Base-by-base conservation (phyloP, 352 stramenopile species). In the Lagenidium giganteum region DNA sequence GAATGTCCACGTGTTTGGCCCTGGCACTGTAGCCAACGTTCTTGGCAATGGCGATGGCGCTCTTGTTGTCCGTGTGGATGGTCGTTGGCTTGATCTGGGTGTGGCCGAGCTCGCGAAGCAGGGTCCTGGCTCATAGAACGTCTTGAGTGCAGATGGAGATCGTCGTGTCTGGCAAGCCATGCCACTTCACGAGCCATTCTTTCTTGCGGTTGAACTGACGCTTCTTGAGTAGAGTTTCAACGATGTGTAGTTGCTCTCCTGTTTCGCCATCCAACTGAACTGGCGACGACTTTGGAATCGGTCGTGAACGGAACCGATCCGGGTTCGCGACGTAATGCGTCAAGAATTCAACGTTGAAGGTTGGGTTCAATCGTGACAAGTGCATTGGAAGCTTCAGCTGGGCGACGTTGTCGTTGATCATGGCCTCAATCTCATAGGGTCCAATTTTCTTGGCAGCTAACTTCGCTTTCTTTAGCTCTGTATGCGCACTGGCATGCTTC, bases 331-430 rank as follows among this genome's bases (percentile, higher is more conserved):
- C 25, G 8, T 49, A 28, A 18, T 41, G 47, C 16, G 2, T 26
- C 18, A 36, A 40, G 21, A 2, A 9, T 2, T 61, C 46, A 9
- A 61, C 48, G 21, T 51, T 61, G 53, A 61, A 61, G 3, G 30
- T 27, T 6, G 22, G 18, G 31, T 61, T 28, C 1, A 56, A 2
- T 3, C 27, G 38, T 11, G n/a, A 22, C 39, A 61, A 37, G 13
- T 23, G 35, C 4, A 16, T 22, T 13, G 53, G 46, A 17, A 61
- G 16, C 25, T 61, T 41, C 13, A 57, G 45, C 12, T 38, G 7
- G 1, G 47, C 32, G 17, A 44, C 46, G 31, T 61, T 61, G 2
- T 31, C 8, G 26, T 52, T 47, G 24, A 55, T 36, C 37, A 61
- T 54, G 3, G 33, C 27, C 13, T 37, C 21, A 25, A 61, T 57